These are phyloP conservation scores for Colletotrichum higginsianum DNA, from an alignment of 2,329 filamentous ascomycete genomes.

Conservation along the genomic window DNA sequence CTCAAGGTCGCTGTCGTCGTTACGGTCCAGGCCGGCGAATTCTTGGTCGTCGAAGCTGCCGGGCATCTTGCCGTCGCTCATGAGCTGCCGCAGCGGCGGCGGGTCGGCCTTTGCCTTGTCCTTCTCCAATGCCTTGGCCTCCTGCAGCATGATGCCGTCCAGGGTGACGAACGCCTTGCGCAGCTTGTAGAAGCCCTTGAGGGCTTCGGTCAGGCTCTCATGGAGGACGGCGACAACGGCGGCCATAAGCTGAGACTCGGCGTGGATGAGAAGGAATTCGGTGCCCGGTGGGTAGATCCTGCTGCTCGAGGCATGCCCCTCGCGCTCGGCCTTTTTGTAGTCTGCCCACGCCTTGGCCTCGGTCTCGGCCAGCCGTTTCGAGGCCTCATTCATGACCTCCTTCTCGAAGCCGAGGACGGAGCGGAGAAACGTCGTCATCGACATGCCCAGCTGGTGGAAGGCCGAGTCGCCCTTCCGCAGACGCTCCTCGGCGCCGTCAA, in stretches of 20 bases:
- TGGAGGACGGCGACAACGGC: constrained; percentile 92
- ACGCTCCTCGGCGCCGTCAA: constrained; percentile 83
- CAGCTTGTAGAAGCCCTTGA: constrained; percentile 94
- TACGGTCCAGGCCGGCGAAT: constrained; percentile 48
- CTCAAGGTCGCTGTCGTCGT: constrained; percentile 59
- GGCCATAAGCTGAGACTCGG: constrained; percentile 89
- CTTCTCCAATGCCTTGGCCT: constrained; percentile 66
- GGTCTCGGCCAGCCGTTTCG: constrained; percentile 78
- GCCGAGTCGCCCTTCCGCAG: constrained; percentile 81
- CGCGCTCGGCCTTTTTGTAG: constrained; percentile 77
- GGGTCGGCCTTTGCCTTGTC: constrained; percentile 42
- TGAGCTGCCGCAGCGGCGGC: constrained; percentile 35
- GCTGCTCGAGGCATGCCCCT: constrained; percentile 44
- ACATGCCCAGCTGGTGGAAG: constrained; percentile 89
- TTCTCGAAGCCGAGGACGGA: constrained; percentile 94
- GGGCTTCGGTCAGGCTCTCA: constrained; percentile 90
- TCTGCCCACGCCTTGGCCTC: constrained; percentile 84
- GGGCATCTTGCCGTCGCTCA: constrained; percentile 54
- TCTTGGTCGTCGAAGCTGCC: constrained; percentile 55
- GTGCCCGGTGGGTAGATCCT: constrained; percentile 84
- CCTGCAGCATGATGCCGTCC: constrained; percentile 82
- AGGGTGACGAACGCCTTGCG: constrained; percentile 89
- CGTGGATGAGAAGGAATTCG: constrained; percentile 88
- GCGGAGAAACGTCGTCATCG: constrained; percentile 86
- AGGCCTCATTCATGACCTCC: constrained; percentile 88